These are phyloP conservation scores for Xerocomus spinulosus DNA, from an alignment of 768 basidiomycete genomes.

Conservation along the genomic window DNA sequence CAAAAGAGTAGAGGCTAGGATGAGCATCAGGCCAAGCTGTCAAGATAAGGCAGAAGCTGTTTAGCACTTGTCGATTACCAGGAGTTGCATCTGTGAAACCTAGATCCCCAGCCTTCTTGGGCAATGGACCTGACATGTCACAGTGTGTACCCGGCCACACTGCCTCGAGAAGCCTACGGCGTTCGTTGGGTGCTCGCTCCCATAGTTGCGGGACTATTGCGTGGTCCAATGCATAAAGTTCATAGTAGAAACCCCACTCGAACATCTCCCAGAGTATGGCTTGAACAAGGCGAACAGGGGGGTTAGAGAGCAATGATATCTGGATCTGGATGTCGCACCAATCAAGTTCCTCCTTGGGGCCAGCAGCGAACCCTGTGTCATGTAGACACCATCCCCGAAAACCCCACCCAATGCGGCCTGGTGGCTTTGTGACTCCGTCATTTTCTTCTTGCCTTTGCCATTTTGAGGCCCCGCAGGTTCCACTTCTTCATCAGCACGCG, in stretches of 20 bases:
- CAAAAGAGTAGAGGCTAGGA: not conserved
- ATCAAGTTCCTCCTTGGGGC: not conserved
- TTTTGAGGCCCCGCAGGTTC: no score
- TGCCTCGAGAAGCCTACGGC: no score
- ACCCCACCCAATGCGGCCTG: not conserved
- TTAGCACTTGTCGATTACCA: not conserved
- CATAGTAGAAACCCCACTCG: slow-evolving; percentile 18
- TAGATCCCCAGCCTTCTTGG: not conserved
- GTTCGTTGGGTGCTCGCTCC: no score
- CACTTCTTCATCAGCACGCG: not conserved
- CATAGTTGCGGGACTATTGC: no score
- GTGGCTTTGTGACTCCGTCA: not conserved
- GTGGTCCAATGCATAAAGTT: slow-evolving; percentile 15
- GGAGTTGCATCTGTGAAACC: not conserved
- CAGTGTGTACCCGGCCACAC: no score
- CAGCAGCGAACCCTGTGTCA: not conserved
- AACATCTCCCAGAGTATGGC: slow-evolving; percentile 19
- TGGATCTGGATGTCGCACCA: not conserved
- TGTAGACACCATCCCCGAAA: no score
- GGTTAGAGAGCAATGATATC: not conserved
- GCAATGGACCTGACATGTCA: not conserved
- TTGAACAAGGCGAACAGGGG: not conserved
- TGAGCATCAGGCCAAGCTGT: not conserved
- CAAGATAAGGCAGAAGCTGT: not conserved
- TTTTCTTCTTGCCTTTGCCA: no score